Percentiles rank a stretch among this genome's conserved stretches.
phyloP scores from a whole-genome alignment of 805 yeast genomes.

The Saturnispora hagleri region DNA sequence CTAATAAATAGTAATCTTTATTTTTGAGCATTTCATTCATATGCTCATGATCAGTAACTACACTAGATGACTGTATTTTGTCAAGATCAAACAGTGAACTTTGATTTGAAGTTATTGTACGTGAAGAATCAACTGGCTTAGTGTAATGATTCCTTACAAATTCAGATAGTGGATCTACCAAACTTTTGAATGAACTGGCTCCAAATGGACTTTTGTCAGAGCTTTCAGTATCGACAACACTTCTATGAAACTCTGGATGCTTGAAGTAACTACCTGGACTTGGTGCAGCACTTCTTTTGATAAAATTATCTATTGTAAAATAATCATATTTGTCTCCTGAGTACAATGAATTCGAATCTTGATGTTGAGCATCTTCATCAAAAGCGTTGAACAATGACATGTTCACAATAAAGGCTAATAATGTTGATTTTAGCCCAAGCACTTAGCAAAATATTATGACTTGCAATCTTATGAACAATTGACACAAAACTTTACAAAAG shows the following conservation, averaged over 20 bases:
- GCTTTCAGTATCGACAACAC: not conserved
- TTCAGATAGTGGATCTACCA: not conserved
- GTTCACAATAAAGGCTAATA: not conserved
- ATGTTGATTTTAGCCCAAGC: not conserved
- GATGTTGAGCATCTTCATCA: not conserved
- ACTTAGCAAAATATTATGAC: not conserved
- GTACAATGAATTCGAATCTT: slow-evolving; percentile 11
- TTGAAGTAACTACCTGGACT: not conserved
- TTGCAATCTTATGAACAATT: not conserved
- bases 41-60: not conserved
- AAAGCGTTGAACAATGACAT: not conserved
- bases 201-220: not conserved
- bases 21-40: not conserved
- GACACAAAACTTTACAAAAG: not conserved
- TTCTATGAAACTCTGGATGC: not conserved
- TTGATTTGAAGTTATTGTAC: not conserved
- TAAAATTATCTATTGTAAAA: not conserved
- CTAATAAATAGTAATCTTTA: not conserved
- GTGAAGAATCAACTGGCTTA: not conserved
- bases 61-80: not conserved
- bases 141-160: not conserved
- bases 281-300: not conserved
- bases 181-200: not conserved
- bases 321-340: slow-evolving; percentile 18
- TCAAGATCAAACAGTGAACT: not conserved